A percentile compares a stretch with the other conserved stretches of the same genome.
phyloP scores from a whole-genome alignment of 1,284 basidiomycete genomes.

The Cutaneotrichosporon dermatis region DNA sequence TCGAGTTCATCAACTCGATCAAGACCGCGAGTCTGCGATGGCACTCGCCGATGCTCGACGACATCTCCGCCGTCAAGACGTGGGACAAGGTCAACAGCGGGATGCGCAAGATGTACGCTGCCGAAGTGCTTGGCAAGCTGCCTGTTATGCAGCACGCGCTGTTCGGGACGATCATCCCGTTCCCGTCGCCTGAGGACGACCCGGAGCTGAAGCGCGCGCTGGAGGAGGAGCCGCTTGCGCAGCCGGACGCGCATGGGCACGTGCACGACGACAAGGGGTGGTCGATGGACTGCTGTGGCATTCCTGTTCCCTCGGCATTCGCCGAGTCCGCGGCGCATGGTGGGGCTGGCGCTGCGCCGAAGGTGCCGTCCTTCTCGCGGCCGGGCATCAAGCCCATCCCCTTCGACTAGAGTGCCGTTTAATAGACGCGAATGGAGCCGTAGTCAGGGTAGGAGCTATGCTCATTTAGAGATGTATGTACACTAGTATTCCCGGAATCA shows the following conservation, averaged over 20 bases:
- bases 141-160: slow-evolving; percentile 96
- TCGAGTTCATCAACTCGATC: slow-evolving; percentile 93
- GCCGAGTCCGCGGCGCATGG: slow-evolving; percentile 61
- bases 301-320: slow-evolving; percentile 78
- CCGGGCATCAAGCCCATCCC: slow-evolving; percentile 73
- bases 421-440: no score
- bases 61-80: slow-evolving; percentile 93
- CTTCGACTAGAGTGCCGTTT: slow-evolving; percentile 57
- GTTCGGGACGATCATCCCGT: slow-evolving; percentile 79
- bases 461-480: background rate
- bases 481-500: no score
- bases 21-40: slow-evolving; percentile 93
- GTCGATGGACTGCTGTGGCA: slow-evolving; percentile 79
- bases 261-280: slow-evolving; percentile 71
- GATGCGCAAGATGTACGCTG: slow-evolving; percentile 97
- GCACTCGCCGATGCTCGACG: slow-evolving; percentile 99
- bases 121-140: slow-evolving; percentile 90
- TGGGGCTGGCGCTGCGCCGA: slow-evolving; percentile 37
- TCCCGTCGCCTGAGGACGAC: slow-evolving; percentile 50
- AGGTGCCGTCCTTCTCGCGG: slow-evolving; percentile 43
- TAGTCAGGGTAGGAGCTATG: no score
- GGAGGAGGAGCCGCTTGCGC: slow-evolving; percentile 51
- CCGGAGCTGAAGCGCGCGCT: slow-evolving; percentile 42
- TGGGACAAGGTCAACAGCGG: slow-evolving; percentile 98
- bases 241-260: slow-evolving; percentile 58